Base-by-base conservation (phyloP, 208 protist genomes). In the Willaertia magna region DNA sequence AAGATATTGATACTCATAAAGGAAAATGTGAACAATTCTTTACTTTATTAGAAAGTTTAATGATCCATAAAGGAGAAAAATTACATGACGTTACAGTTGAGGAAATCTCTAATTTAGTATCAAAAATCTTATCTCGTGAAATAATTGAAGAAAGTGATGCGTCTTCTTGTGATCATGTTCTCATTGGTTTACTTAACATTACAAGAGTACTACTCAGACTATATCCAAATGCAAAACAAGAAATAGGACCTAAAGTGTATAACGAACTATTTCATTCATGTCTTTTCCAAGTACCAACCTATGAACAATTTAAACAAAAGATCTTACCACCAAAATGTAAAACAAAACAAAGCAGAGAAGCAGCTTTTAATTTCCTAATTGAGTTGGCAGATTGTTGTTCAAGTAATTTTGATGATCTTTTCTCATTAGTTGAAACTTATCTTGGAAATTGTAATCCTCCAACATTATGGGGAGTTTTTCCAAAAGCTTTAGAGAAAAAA, bases 171-270 rank as follows among this genome's bases (percentile, higher is more conserved):
- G 76, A 82, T 40, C 9, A 52, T 34, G n/a, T 82, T 42, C 42
- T 82, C 39, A 84, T 84, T 84, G 79, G 79, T 47, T 46, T 26
- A 6, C 22, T 82, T 1, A 82, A 82, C 22, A 82, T 82, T 52
- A 9, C n/a, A 26, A 52, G 9, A 22, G 43, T 44, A 18, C 9
- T 82, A 0, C 7, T 47, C 20, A 52, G n/a, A 34, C 0, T 34
- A 40, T 46, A 46, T 34, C 76, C 40, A 40, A 39, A n/a, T 16
- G 0, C 40, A 7, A 30, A 51, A 12, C 16, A 81, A 81, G 16
- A 9, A 48, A 22, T 3, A n/a, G 12, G 30, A 49, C 1, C 12
- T 3, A 20, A 81, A 14, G 6, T 14, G 7, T 30, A 20, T 14
- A 52, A 81, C n/a, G 14, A 49, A 20, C 16, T 51, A 26, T 43